phyloP scores from a whole-genome alignment of 768 basidiomycete genomes.

The Naganishia onofrii region DNA sequence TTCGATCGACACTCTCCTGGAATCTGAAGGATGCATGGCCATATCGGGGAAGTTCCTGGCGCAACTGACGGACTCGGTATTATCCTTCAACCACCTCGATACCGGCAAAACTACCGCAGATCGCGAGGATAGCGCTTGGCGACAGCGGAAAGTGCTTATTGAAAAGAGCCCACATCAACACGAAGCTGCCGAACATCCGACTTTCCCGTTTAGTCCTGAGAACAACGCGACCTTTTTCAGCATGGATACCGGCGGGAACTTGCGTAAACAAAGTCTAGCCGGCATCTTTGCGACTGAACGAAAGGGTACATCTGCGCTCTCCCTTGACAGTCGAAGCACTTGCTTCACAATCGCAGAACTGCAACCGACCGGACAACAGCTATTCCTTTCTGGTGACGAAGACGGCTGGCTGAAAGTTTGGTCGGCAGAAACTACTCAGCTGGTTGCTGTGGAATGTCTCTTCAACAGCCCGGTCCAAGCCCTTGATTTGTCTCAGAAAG shows the following conservation, averaged over 20 bases:
- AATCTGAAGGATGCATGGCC: not conserved
- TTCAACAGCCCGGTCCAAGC: slow-evolving; percentile 54
- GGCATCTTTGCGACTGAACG: not conserved
- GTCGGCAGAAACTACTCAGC: slow-evolving; percentile 29
- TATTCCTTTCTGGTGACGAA: slow-evolving; percentile 46
- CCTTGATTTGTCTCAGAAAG: slow-evolving; percentile 66
- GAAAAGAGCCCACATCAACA: not conserved
- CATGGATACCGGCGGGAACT: slow-evolving; percentile 5
- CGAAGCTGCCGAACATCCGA: not conserved
- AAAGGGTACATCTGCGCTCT: not conserved
- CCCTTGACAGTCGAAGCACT: slow-evolving; percentile 4
- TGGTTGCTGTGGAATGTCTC: not conserved
- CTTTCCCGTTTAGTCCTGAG: not conserved
- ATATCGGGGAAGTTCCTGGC: not conserved
- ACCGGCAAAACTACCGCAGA: not conserved
- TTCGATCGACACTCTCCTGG: not conserved
- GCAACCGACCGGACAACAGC: slow-evolving; percentile 20
- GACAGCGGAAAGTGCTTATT: not conserved
- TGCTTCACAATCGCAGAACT: not conserved
- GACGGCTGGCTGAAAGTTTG: slow-evolving; percentile 48
- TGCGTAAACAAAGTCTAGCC: not conserved
- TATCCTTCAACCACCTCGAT: not conserved
- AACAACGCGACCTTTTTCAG: not conserved
- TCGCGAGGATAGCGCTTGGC: too few relatives aligned
- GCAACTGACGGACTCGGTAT: not conserved